These are phyloP conservation scores for Lactuca saligna DNA, from an alignment of 129 eudicot species.

Conservation along the genomic window DNA sequence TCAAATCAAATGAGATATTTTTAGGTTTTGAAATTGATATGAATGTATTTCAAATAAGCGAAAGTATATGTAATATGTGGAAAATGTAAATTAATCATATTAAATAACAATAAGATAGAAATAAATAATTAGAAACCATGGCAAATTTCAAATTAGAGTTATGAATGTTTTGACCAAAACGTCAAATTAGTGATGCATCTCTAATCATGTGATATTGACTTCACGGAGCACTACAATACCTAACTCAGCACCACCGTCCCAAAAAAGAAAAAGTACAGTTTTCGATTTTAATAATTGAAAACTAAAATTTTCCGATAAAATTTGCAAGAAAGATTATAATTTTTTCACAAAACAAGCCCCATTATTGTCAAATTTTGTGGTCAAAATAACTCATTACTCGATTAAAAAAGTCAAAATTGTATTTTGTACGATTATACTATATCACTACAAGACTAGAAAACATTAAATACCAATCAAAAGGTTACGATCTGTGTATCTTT, in stretches of 20 bases:
- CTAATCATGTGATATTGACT: constrained; percentile 19
- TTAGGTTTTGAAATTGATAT: background rate
- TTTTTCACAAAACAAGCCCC: background rate
- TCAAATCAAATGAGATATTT: constrained; percentile 19
- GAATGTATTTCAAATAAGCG: background rate
- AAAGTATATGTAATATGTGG: background rate
- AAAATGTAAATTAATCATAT: background rate
- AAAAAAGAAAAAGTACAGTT: background rate
- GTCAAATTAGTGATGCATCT: background rate
- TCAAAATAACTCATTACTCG: constrained; percentile 4
- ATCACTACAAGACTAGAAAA: constrained; percentile 11
- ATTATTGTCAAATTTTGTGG: constrained; percentile 12
- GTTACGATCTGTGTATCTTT: background rate
- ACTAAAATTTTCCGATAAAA: background rate
- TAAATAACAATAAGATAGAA: background rate
- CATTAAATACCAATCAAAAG: constrained; percentile 6
- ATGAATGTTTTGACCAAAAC: constrained; percentile 13
- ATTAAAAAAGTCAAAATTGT: constrained; percentile 19
- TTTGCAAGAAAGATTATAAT: background rate
- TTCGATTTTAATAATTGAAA: background rate
- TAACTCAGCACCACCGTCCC: background rate
- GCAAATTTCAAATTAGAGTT: constrained; percentile 5
- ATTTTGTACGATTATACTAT: background rate
- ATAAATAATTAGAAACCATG: constrained; percentile 3
- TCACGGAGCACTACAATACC: constrained; percentile 1